Evolutionary conservation across 2,329 filamentous ascomycete species (phyloP), one percentile per base, ranked within the genome.

Genomic region (Cytospora piceae): DNA sequence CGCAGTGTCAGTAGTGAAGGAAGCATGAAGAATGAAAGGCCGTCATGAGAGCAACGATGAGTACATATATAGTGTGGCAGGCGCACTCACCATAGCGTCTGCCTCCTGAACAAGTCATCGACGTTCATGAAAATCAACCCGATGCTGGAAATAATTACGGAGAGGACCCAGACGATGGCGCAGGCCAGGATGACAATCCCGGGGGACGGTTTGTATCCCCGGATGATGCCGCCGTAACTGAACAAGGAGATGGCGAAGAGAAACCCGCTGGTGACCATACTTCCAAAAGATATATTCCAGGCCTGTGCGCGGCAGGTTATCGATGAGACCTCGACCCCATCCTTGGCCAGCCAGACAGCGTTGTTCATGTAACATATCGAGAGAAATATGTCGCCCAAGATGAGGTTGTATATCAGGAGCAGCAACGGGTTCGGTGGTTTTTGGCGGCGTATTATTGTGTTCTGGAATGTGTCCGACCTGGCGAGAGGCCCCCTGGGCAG

Each of bases 321-420:
- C 0, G 82, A 83, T 2, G 81, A 80, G 1, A 87, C 85, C 1
- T 81, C 71, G 20, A 91, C 82, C 0, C 77, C 79, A 72, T 89
- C 79, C 17, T 78, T 73, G 1, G 76, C 74, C 6, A 90, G 77
- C 83, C 88, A 89, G 42, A 83, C 77, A 4, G 83, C 81, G 67
- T 88, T 90, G 58, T 91, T 78, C 53, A 89, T 71, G 72, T 91
- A 92, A 4, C 87, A 85, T 0, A 85, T 73, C 9, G 86, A 82
- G 71, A 91, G 89, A 71, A 89, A 85, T 63, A 90, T 82, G 70
- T 92, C 89, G 66, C 89, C 88, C 27, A 90, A 76, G 6, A 92
- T 78, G 0, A 92, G 82, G 73, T 91, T 91, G 73, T 90, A 85
- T 65, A 91, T 88, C 5, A 92, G 80, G 0, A 91, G 79, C 32